Evolutionary conservation across 2,329 filamentous ascomycete genomes (phyloP), one percentile per base, ranked within the genome.

Genomic region (Zymoseptoria pseudotritici): DNA sequence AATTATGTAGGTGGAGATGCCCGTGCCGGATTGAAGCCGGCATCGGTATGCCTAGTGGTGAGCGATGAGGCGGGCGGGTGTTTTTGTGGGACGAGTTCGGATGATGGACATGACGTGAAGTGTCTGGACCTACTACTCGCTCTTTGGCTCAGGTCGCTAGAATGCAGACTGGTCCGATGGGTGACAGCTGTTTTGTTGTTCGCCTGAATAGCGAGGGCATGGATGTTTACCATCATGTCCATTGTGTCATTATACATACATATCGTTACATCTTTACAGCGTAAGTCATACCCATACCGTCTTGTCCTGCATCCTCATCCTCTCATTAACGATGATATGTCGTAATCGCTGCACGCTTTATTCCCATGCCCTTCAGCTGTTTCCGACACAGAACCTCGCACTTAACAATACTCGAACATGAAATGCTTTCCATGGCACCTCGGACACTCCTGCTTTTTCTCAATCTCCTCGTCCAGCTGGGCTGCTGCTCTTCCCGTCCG

Each of bases 401-500:
- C 5, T 17, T n/a, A 17, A 46, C 17, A n/a, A 46, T 46, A n/a
- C 36, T 46, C 17, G 36, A 17, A 46, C 36, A 46, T 46, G 13
- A n/a, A 17, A 17, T 46, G 6, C 36, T n/a, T 46, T 46, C 36
- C 36, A 46, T n/a, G 17, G 4, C 11, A 13, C 3, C 17, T 46
- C 36, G 17, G 17, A 5, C 26, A 29, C 8, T 29, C 26, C 8
- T 29, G 26, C 26, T 9, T 9, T 29, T n/a, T 46, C 13, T 46
- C 36, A 46, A 29, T n/a, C 13, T 46, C 36, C 36, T 46, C 36
- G 50, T 22, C 26, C 26, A 9, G 54, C 54, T 11, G 67, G 66
- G 58, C 67, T 70, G n/a, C 65, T 67, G 31, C 62, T 52, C 20
- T 65, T 51, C 3, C 67, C 67, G 53, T 65, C 64, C 4, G 61